Percentiles rank a stretch among this genome's conserved stretches.
Conservation (phyloP, 177 flowering plant species). For the Vitis hybrid region DNA sequence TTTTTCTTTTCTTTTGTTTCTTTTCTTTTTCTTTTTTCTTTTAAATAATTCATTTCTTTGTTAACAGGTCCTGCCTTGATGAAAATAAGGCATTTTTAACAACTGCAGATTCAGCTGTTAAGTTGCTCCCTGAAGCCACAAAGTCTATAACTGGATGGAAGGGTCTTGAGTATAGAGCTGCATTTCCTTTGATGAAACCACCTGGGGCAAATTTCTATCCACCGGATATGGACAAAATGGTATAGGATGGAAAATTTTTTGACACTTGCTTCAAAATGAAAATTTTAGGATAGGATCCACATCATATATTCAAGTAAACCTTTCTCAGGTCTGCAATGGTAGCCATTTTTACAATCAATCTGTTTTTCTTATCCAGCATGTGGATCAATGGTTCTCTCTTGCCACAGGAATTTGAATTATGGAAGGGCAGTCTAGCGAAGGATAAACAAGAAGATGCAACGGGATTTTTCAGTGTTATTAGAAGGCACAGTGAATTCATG, state of each 20-base stretch:
- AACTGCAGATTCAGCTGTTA: conserved; percentile 90
- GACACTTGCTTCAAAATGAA: conserved; percentile 2
- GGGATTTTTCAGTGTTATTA: conserved; percentile 77
- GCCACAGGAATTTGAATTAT: conserved; percentile 75
- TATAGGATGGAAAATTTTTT: conserved; percentile 19
- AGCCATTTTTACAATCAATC: background rate
- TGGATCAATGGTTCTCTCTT: conserved; percentile 7
- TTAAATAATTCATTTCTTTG: conserved; percentile 3
- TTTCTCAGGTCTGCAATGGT: background rate
- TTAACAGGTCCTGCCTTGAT: conserved; percentile 84
- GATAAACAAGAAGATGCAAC: conserved; percentile 61
- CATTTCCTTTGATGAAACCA: conserved; percentile 83
- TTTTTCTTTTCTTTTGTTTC: no score
- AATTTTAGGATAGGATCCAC: background rate
- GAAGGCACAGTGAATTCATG: conserved; percentile 55
- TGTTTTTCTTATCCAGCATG: background rate
- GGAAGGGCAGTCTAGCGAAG: conserved; percentile 61
- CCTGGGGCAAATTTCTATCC: conserved; percentile 96
- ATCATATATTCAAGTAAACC: background rate
- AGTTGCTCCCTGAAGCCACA: conserved; percentile 59
- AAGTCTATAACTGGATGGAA: conserved; percentile 76
- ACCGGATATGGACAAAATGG: conserved; percentile 92
- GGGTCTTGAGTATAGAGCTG: conserved; percentile 80
- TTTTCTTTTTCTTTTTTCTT: no score
- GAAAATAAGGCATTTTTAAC: conserved; percentile 89